Conservation (phyloP, 371 early-diverging fungal genomes). For the Zychaea mexicana region DNA sequence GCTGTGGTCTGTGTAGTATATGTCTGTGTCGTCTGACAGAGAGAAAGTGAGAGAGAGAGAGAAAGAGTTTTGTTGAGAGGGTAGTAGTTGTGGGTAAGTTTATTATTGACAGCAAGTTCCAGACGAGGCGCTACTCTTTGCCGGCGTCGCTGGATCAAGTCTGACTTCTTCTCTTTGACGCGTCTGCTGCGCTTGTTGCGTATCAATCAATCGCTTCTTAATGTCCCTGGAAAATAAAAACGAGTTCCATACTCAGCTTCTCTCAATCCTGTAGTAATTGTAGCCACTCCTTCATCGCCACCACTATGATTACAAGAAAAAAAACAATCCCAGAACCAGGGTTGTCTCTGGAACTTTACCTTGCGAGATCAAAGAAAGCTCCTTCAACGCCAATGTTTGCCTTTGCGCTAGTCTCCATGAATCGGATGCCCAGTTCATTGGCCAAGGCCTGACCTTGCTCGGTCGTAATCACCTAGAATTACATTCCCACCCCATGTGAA, state of each 20-base stretch:
- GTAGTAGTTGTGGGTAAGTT: neutral
- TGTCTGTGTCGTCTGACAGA: neutral
- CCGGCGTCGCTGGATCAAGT: constrained; percentile 32
- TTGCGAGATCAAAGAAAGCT: constrained; percentile 96
- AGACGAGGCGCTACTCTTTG: constrained; percentile 23
- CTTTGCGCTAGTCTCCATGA: constrained; percentile 97
- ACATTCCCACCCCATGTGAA: neutral
- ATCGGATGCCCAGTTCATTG: constrained; percentile 85
- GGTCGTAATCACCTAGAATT: constrained; percentile 61
- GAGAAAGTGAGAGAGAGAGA: constrained; percentile 6
- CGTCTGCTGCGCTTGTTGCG: constrained; percentile 51
- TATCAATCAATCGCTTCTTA: constrained; percentile 55
- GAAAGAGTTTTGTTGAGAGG: too few species aligned
- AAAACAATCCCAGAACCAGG: too few species aligned
- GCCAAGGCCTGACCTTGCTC: constrained; percentile 88
- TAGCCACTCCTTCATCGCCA: neutral
- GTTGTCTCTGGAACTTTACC: too few species aligned
- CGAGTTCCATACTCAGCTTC: neutral
- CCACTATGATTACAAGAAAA: neutral
- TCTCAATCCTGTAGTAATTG: too few species aligned
- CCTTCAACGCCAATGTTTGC: constrained; percentile 97
- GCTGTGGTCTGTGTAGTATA: neutral
- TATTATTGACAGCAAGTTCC: constrained; percentile 29
- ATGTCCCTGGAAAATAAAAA: constrained; percentile 35
- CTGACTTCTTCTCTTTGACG: constrained; percentile 51